Percentiles rank a stretch among this genome's conserved stretches.
Conservation (phyloP, 805 yeast genomes). For the Nakazawaea ambrosiae region DNA sequence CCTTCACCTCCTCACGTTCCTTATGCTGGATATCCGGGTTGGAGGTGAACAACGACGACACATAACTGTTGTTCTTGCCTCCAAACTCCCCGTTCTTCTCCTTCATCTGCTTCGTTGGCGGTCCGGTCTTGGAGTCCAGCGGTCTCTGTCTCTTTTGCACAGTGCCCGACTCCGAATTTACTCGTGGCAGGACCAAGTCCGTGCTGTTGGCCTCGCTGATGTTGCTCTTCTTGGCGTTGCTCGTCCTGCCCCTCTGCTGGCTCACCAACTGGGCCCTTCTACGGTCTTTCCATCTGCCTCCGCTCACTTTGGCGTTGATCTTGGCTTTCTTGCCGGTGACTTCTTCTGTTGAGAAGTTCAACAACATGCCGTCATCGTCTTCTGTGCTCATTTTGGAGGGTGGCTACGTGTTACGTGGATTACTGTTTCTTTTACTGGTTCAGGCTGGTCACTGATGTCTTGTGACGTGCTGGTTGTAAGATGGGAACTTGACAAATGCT, state of each 20-base stretch:
- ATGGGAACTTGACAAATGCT: too few species aligned
- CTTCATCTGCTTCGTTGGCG: conserved; percentile 28
- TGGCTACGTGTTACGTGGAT: not conserved
- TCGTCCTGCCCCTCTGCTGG: conserved; percentile 33
- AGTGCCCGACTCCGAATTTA: too few species aligned
- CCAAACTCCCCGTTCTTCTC: conserved; percentile 47
- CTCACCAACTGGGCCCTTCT: conserved; percentile 49
- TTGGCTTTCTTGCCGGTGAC: conserved; percentile 16
- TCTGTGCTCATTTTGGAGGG: conserved; percentile 15
- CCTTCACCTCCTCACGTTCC: conserved; percentile 25
- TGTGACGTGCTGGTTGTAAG: too few species aligned
- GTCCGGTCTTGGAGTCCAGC: conserved; percentile 15
- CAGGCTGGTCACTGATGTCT: not conserved
- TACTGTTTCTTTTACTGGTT: not conserved
- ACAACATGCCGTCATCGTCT: conserved; percentile 61
- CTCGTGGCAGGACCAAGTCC: conserved; percentile 4
- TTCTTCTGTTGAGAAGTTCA: conserved; percentile 60
- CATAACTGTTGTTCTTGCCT: conserved; percentile 56
- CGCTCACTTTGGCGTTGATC: conserved; percentile 37
- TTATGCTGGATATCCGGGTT: conserved; percentile 45
- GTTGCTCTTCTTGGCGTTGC: conserved; percentile 12
- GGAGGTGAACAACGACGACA: conserved; percentile 80
- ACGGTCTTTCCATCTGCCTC: conserved; percentile 82
- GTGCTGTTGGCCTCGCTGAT: conserved; percentile 13
- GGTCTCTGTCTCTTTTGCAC: not conserved